phyloP scores from a whole-genome alignment of 192 early-diverging fungal species.

The Coemansia sp. region DNA sequence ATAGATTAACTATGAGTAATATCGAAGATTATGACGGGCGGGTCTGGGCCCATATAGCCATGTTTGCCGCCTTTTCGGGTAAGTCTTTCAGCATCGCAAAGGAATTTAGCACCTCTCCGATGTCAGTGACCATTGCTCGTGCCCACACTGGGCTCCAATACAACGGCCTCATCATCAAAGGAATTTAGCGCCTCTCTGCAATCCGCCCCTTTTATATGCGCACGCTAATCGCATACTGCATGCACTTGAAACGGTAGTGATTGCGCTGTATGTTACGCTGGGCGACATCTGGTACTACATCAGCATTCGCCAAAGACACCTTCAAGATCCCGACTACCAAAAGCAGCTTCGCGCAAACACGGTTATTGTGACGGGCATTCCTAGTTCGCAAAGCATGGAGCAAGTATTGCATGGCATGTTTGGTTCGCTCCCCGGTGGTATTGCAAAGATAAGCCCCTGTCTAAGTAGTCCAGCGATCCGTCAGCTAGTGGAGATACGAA shows the following conservation, averaged over 20 bases:
- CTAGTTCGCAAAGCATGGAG: neutral
- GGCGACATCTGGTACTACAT: neutral
- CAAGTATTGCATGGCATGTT: neutral
- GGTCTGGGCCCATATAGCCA: conserved; percentile 12
- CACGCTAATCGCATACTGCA: neutral
- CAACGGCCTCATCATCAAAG: too few species aligned
- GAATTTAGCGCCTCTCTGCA: too few species aligned
- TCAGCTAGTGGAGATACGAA: neutral
- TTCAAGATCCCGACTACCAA: conserved; percentile 5
- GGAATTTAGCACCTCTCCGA: too few species aligned
- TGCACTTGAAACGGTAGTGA: neutral
- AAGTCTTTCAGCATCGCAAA: neutral
- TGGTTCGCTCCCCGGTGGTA: neutral
- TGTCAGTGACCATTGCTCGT: too few species aligned
- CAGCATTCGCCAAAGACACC: neutral
- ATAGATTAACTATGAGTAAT: conserved; percentile 15
- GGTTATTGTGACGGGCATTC: conserved; percentile 8
- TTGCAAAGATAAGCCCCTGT: neutral
- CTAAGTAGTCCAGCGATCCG: neutral
- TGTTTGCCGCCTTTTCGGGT: conserved; percentile 5
- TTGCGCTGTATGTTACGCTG: neutral
- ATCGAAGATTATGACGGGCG: conserved; percentile 8
- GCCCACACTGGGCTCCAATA: too few species aligned
- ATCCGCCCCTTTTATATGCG: neutral
- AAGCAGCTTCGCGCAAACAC: conserved; percentile 5